phyloP scores from a whole-genome alignment of 306 rosid species.

The Vigna nakashimae region DNA sequence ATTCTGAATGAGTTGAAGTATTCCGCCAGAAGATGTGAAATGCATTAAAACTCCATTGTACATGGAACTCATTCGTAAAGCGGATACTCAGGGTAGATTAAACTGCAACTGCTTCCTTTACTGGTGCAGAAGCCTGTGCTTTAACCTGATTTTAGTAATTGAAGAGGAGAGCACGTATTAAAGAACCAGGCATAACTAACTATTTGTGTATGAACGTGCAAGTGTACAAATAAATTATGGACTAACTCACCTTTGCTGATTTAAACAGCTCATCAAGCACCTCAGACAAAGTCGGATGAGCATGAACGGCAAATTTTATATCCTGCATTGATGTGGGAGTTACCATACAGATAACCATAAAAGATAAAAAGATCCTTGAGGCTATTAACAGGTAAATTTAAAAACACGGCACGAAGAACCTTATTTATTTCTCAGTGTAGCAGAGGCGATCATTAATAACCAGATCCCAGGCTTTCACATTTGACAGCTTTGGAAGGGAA shows the following conservation, averaged over 20 bases:
- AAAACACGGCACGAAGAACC: background rate
- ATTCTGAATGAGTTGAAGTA: slow-evolving; percentile 27
- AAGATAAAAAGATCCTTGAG: background rate
- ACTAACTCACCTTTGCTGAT: slow-evolving; percentile 75
- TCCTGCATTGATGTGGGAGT: slow-evolving; percentile 57
- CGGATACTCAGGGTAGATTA: slow-evolving; percentile 55
- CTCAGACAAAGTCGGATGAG: slow-evolving; percentile 90
- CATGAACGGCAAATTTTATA: slow-evolving; percentile 78
- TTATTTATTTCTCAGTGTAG: background rate
- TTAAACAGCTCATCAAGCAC: slow-evolving; percentile 84
- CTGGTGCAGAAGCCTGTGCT: slow-evolving; percentile 57
- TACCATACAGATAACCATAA: background rate
- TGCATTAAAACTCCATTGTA: slow-evolving; percentile 51
- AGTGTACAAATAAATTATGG: slow-evolving; percentile 6
- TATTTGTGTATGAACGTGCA: background rate
- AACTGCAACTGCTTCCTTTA: slow-evolving; percentile 74
- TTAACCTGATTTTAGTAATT: slow-evolving; percentile 62
- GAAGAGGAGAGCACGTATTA: slow-evolving; percentile 10
- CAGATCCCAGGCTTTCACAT: background rate
- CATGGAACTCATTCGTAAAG: slow-evolving; percentile 40
- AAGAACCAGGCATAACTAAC: slow-evolving; percentile 12
- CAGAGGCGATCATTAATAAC: background rate
- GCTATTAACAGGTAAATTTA: slow-evolving; percentile 19
- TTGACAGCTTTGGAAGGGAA: slow-evolving; percentile 24
- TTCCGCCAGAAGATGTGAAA: slow-evolving; percentile 41